Evolutionary conservation across 805 yeast genomes (phyloP), one percentile per base, ranked within the genome.

Genomic region (Scheffersomyces coipomensis): DNA sequence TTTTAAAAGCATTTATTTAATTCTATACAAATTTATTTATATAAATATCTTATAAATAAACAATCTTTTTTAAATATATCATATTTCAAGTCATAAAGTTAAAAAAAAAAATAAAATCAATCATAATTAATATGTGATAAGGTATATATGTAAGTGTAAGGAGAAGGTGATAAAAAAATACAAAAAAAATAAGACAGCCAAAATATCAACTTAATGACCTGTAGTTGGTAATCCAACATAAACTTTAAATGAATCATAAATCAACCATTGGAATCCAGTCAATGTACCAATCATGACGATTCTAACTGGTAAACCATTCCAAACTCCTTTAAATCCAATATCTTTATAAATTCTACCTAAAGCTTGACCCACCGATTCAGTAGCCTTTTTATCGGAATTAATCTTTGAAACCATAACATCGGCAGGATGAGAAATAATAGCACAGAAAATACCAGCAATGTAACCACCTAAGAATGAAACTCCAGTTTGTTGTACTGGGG

Each of bases 331-430:
- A 59, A 91, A 91, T 1, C 98, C 98, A 56, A 91, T 90, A 55
- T 79, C 76, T 40, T 69, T 62, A 63, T 90, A 91, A 54, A 91
- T 90, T 55, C 93, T 79, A 44, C 65, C 52, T 30, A 86, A 73
- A 9, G 95, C 93, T 23, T 70, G 67, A 21, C 83, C 81, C 53
- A 78, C 73, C 4, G 84, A 56, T 68, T 89, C 96, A 35, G 73
- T 73, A 24, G 82, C 75, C 58, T 64, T 66, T 54, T 78, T 80
- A 53, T 81, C 89, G 44, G 84, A 75, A 61, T 88, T 90, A 55
- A 93, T 80, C 75, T 89, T 87, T 35, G 96, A 86, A 19, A 91
- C 98, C 96, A 93, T 83, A 24, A 91, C 97, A 65, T 91, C 99
- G n/a, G 98, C 98, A 16, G 99, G 99, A 64, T 93, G 97, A 19